Evolutionary conservation across 2,329 filamentous ascomycete species (phyloP), one percentile per base, ranked within the genome.

Genomic region (Apiospora marii): DNA sequence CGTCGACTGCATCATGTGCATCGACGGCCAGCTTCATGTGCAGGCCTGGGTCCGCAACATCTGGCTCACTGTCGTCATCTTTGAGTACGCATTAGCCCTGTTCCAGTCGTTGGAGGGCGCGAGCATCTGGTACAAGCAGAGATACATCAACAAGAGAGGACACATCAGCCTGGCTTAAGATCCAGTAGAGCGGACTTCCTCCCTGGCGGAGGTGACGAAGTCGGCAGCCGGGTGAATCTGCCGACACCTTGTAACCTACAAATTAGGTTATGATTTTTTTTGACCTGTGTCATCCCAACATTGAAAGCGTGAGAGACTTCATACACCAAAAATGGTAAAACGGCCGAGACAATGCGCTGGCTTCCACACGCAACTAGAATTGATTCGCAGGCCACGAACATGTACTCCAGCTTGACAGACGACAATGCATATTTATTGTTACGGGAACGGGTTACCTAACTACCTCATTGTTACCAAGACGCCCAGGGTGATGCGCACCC

Each of bases 51-150:
- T 72, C 46, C 27, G 71, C 27, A 73, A 73, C 41, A 34, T 53
- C 22, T 73, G 72, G 72, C 53, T 71, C 34, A 70, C 53, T 3
- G 22, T 72, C 37, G 67, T 67, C 24, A 61, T 73, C 19, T 69
- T 72, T 24, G 44, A 70, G 58, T 73, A 73, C 37, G 70, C 44
- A 48, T 19, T 72, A 12, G 67, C 67, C 6, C 37, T 67, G 16
- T 49, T 73, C 24, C 72, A 73, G 70, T 30, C 37, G 46, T 67
- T 70, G 34, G 72, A 71, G 58, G 72, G 67, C n/a, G 16, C 71
- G 14, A 68, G 72, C 30, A 69, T 73, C 67, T 73, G 72, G 72
- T 73, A 72, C 12, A 71, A 72, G 64, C 53, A 58, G 16, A 70
- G 70, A 5, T 72, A 70, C 41, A 14, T 73, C 53, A 73, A 70